A percentile compares a stretch with the other conserved stretches of the same genome.
phyloP scores from a whole-genome alignment of 2,329 filamentous ascomycete genomes.

The Colletotrichum chlorophyti region DNA sequence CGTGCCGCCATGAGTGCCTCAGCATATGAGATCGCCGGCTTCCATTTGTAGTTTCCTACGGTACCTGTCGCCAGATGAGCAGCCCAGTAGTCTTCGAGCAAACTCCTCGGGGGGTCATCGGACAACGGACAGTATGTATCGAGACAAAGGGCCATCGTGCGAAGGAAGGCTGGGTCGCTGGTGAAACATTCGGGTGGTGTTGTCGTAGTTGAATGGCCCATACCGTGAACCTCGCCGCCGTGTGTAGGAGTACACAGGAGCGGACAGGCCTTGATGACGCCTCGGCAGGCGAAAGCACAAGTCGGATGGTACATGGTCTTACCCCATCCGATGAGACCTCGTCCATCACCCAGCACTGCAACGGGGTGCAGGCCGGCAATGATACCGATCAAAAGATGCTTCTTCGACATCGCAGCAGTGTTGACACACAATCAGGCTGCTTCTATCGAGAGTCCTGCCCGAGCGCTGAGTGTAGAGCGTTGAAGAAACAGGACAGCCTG shows the following conservation, averaged over 20 bases:
- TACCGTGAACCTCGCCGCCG: not conserved
- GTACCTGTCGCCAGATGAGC: slow-evolving; percentile 10
- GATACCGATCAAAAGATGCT: not conserved
- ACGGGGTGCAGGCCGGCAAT: not conserved
- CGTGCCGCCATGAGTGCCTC: slow-evolving; percentile 23
- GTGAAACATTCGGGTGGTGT: slow-evolving; percentile 36
- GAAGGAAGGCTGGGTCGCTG: slow-evolving; percentile 34
- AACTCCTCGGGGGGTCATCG: not conserved
- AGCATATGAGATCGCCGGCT: slow-evolving; percentile 11
- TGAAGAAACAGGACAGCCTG: no score
- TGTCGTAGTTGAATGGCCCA: slow-evolving; percentile 21
- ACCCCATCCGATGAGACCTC: slow-evolving; percentile 29
- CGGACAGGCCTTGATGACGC: slow-evolving; percentile 32
- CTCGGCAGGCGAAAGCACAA: slow-evolving; percentile 38
- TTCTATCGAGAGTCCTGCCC: not conserved
- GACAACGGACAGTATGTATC: slow-evolving; percentile 31
- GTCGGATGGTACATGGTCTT: slow-evolving; percentile 30
- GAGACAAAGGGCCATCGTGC: slow-evolving; percentile 36
- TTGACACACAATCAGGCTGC: not conserved
- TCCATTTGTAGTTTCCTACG: slow-evolving; percentile 21
- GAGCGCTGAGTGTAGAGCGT: no score
- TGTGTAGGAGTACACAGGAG: slow-evolving; percentile 30
- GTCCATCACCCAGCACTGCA: not conserved
- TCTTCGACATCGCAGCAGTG: not conserved
- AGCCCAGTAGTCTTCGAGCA: slow-evolving; percentile 13